phyloP scores from a whole-genome alignment of 805 yeast genomes.

The Myxozyma melibiosi region DNA sequence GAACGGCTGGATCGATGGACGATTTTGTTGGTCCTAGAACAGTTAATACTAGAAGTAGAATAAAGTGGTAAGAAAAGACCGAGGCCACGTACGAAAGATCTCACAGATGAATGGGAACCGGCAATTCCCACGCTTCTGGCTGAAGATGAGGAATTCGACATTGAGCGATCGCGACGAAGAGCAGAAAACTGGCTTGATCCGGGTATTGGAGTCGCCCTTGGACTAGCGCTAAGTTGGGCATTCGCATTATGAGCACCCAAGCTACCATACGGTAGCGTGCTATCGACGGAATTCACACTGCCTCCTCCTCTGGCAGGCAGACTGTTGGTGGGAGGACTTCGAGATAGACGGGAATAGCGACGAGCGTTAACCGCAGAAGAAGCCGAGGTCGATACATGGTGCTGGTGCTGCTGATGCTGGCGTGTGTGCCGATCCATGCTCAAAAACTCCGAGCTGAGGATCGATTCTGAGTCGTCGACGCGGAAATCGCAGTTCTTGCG shows the following conservation, averaged over 20 bases:
- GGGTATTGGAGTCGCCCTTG: background rate
- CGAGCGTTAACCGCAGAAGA: background rate
- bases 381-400: constrained; percentile 6
- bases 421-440: constrained; percentile 45
- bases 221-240: background rate
- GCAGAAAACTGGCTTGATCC: constrained; percentile 8
- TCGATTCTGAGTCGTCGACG: constrained; percentile 66
- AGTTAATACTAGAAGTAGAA: background rate
- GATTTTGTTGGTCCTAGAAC: background rate
- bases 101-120: constrained; percentile 5
- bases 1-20: constrained; percentile 55
- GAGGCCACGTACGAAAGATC: background rate
- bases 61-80: background rate
- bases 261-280: constrained; percentile 16
- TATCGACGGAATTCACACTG: background rate
- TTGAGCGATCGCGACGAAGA: background rate
- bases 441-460: constrained; percentile 60
- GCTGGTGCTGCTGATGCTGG: constrained; percentile 2
- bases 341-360: constrained; percentile 10
- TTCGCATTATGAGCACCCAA: constrained; percentile 1
- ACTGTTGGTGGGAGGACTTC: constrained; percentile 6
- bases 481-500: constrained; percentile 70
- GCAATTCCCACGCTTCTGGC: background rate
- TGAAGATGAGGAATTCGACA: background rate
- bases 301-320: background rate